Evolutionary conservation across 805 yeast genomes (phyloP).

Genomic region (Hermanozyma aechmeae): DNA sequence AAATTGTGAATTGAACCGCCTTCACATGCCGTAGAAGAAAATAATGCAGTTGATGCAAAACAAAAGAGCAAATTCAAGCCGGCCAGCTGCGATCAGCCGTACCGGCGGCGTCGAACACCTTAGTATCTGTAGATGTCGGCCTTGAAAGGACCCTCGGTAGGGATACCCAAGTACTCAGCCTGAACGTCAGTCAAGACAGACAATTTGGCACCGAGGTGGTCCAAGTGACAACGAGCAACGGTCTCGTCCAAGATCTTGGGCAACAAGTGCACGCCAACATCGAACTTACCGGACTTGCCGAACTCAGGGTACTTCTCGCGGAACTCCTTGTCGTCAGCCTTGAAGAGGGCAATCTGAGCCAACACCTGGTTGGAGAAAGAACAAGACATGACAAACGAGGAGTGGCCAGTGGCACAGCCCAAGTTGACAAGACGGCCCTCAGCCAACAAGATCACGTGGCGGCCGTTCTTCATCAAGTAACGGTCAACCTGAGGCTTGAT

Average conservation of each 20-base stretch:
- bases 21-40: constrained; percentile 1
- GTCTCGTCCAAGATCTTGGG: constrained; percentile 99
- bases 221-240: constrained; percentile 94
- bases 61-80: too few species aligned
- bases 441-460: constrained; percentile 91
- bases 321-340: constrained; percentile 74
- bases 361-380: constrained; percentile 99
- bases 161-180: constrained; percentile 90
- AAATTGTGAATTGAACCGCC: constrained; percentile 6
- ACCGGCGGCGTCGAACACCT: constrained; percentile 2
- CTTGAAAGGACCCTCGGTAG: constrained; percentile 94
- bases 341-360: constrained; percentile 97
- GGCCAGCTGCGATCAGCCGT: not conserved
- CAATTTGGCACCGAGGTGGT: constrained; percentile 85
- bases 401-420: constrained; percentile 99
- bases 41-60: not conserved
- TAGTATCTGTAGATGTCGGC: constrained; percentile 97
- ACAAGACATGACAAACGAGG: constrained; percentile 98
- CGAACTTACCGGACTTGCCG: constrained; percentile 85
- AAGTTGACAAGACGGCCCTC: constrained; percentile 99
- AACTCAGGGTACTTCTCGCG: constrained; percentile 79
- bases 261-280: constrained; percentile 85
- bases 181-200: constrained; percentile 68
- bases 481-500: constrained; percentile 99
- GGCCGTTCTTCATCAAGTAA: constrained; percentile 79